Percentiles rank a stretch among this genome's conserved stretches.
phyloP scores from a whole-genome alignment of 441 rosid species.

The Populus hybrid region DNA sequence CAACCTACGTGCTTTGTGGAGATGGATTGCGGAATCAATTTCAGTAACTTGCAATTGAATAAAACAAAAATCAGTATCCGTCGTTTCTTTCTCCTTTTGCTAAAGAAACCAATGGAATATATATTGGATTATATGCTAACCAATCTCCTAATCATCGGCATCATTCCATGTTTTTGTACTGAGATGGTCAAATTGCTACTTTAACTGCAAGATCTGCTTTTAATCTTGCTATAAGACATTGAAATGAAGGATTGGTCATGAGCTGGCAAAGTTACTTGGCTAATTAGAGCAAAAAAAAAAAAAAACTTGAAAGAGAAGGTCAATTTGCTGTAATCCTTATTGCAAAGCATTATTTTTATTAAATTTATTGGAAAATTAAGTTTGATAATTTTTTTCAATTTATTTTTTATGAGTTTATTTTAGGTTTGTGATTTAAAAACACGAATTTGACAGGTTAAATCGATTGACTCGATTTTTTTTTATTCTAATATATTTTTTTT shows the following conservation, averaged over 20 bases:
- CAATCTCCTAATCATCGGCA: constrained; percentile 15
- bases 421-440: rapidly evolving
- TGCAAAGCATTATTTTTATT: too few relatives aligned
- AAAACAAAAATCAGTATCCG: background rate
- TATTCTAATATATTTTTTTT: too few relatives aligned
- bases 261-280: constrained; percentile 9
- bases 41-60: background rate
- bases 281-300: too few relatives aligned
- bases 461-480: too few relatives aligned
- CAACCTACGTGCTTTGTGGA: background rate
- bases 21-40: constrained; percentile 13
- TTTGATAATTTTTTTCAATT: too few relatives aligned
- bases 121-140: constrained; percentile 23
- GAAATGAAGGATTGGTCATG: constrained; percentile 6
- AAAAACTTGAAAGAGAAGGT: too few relatives aligned
- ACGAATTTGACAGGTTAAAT: too few relatives aligned
- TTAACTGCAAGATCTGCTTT: constrained; percentile 9
- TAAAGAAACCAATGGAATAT: constrained; percentile 17
- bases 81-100: background rate
- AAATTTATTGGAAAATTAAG: too few relatives aligned
- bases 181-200: constrained; percentile 4
- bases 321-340: too few relatives aligned
- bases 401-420: too few relatives aligned
- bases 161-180: constrained; percentile 11
- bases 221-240: constrained; percentile 5